phyloP scores from a whole-genome alignment of 805 yeast species.

The Kuraishia cidri region DNA sequence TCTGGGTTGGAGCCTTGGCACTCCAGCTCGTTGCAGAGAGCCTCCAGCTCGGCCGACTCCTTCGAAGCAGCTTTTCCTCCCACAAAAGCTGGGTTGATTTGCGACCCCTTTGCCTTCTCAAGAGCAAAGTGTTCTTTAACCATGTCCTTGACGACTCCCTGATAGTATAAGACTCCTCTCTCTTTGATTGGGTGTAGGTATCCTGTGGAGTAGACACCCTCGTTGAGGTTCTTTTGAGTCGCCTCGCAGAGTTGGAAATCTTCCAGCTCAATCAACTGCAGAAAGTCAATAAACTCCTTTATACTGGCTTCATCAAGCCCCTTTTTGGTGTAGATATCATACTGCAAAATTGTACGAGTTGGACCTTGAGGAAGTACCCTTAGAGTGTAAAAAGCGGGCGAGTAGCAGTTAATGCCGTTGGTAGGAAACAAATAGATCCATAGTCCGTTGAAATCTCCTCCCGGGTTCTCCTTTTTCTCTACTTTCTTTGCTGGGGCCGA shows the following conservation, averaged over 20 bases:
- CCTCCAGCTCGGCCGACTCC: constrained; percentile 39
- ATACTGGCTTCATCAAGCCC: constrained; percentile 41
- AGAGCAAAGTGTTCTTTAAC: constrained; percentile 40
- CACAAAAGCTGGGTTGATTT: constrained; percentile 41
- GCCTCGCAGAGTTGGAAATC: constrained; percentile 49
- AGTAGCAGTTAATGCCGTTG: constrained; percentile 53
- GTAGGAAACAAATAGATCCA: constrained; percentile 56
- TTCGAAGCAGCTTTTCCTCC: constrained; percentile 27
- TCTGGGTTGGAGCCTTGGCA: constrained; percentile 34
- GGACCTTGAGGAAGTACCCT: constrained; percentile 48
- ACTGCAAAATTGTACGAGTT: constrained; percentile 45
- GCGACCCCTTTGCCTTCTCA: constrained; percentile 34
- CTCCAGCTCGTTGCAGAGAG: constrained; percentile 38
- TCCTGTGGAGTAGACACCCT: constrained; percentile 51
- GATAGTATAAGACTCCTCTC: constrained; percentile 49
- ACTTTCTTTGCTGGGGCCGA: constrained; percentile 11
- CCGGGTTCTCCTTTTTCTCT: constrained; percentile 34
- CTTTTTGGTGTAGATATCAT: constrained; percentile 53
- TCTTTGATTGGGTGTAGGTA: constrained; percentile 51
- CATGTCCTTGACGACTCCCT: constrained; percentile 44
- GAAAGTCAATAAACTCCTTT: constrained; percentile 54
- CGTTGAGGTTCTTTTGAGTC: constrained; percentile 53
- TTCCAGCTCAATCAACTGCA: constrained; percentile 51
- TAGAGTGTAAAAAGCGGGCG: constrained; percentile 59
- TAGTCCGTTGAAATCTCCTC: constrained; percentile 52